Percentiles rank a stretch among this genome's conserved stretches.
These are phyloP conservation scores for Trypanosomatidae sp. DNA, from an alignment of 208 protist species.

Conservation along the genomic window DNA sequence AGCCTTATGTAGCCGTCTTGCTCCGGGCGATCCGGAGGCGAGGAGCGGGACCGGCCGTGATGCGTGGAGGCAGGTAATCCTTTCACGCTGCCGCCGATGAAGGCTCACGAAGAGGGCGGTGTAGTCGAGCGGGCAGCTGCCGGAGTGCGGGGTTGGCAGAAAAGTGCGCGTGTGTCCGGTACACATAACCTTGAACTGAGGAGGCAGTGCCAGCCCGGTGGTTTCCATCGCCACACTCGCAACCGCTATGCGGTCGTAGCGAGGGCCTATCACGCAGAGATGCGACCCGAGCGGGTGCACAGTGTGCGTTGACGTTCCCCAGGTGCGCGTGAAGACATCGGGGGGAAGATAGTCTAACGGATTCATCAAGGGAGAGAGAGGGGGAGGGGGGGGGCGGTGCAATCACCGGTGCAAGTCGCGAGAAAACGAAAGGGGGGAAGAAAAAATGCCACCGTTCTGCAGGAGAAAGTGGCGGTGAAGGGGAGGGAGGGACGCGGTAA, in stretches of 20 bases:
- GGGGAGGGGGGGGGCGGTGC: not conserved
- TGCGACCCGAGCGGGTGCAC: slow-evolving; percentile 13
- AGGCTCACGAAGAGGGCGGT: slow-evolving; percentile 20
- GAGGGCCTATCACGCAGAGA: slow-evolving; percentile 12
- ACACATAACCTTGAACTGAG: slow-evolving; percentile 12
- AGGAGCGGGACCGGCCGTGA: slow-evolving; percentile 17
- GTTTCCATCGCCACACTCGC: not conserved
- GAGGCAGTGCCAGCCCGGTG: not conserved
- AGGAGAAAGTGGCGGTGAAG: not conserved
- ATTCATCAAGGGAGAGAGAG: slow-evolving; percentile 19
- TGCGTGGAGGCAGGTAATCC: slow-evolving; percentile 9
- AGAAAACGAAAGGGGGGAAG: not conserved
- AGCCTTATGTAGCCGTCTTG: not conserved
- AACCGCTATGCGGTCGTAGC: slow-evolving; percentile 3
- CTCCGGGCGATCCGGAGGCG: not conserved
- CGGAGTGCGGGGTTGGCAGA: slow-evolving; percentile 21
- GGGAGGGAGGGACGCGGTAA: not conserved
- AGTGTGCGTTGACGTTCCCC: not conserved
- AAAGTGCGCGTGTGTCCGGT: slow-evolving; percentile 12
- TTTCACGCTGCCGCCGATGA: slow-evolving; percentile 20
- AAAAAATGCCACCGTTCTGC: not conserved
- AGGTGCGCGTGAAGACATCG: slow-evolving; percentile 19
- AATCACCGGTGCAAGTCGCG: not conserved
- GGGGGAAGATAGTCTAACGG: slow-evolving; percentile 8
- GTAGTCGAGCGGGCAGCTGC: slow-evolving; percentile 33